These are phyloP conservation scores for Mycena floridula DNA, from an alignment of 768 basidiomycete genomes.

Conservation along the genomic window DNA sequence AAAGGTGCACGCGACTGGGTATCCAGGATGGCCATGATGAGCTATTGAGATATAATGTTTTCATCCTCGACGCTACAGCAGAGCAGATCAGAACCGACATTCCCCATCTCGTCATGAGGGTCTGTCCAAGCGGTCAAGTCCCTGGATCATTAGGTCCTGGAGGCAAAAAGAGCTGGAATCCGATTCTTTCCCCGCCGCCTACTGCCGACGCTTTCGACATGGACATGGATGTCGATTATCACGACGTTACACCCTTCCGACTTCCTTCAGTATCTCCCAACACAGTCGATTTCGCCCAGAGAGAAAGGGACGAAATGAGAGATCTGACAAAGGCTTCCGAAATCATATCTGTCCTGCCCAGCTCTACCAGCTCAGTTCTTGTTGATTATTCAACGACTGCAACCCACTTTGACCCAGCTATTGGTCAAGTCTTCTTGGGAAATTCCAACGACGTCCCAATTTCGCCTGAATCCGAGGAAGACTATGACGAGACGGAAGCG, in stretches of 20 bases:
- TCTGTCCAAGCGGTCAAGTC: constrained; percentile 29
- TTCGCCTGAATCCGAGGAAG: constrained; percentile 8
- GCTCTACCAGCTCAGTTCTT: not conserved
- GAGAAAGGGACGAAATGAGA: constrained; percentile 88
- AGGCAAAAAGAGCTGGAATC: constrained; percentile 5
- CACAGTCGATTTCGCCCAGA: constrained; percentile 74
- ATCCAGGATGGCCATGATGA: constrained; percentile 3
- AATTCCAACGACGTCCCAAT: constrained; percentile 79
- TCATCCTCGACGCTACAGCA: constrained; percentile 57
- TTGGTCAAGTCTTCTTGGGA: constrained; percentile 74
- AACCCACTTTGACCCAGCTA: constrained; percentile 45
- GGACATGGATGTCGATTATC: constrained; percentile 17
- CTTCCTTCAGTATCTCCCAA: constrained; percentile 29
- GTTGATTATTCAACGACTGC: constrained; percentile 27
- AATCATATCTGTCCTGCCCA: constrained; percentile 44
- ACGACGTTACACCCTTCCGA: constrained; percentile 4
- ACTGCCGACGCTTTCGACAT: constrained; percentile 4
- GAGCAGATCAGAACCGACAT: constrained; percentile 37
- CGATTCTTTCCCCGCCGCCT: not conserved
- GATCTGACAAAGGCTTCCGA: constrained; percentile 79
- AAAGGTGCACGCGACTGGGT: constrained; percentile 29
- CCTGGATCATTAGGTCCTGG: constrained; percentile 5
- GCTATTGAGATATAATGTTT: constrained; percentile 66
- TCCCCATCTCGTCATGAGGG: constrained; percentile 48
- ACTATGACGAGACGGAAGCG: constrained; percentile 2